Evolutionary conservation across 2,329 filamentous ascomycete genomes (phyloP).

Genomic region (Xylaria polymorpha): DNA sequence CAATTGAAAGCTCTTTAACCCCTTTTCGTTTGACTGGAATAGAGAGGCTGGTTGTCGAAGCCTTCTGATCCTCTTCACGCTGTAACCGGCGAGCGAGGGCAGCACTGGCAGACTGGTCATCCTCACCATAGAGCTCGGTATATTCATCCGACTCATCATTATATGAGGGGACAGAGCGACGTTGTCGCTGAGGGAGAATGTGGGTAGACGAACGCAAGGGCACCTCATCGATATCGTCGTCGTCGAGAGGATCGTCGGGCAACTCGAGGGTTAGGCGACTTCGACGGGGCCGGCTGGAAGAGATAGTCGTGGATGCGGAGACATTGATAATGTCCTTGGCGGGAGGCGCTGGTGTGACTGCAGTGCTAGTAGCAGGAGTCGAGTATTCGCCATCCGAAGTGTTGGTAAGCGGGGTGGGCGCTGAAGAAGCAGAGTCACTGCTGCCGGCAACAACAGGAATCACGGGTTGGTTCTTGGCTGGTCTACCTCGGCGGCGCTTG

Average conservation of each 20-base stretch:
- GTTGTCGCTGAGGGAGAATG: slow-evolving; percentile 37
- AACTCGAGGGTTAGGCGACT: slow-evolving; percentile 52
- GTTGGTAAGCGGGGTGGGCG: slow-evolving; percentile 49
- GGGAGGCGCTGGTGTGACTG: slow-evolving; percentile 53
- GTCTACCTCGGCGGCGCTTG: slow-evolving; percentile 48
- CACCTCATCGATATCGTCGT: slow-evolving; percentile 12
- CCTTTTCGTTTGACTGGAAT: slow-evolving; percentile 19
- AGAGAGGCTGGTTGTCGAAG: background rate
- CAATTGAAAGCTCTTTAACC: background rate
- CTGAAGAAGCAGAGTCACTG: slow-evolving; percentile 52
- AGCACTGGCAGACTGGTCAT: slow-evolving; percentile 40
- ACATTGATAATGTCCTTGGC: slow-evolving; percentile 8
- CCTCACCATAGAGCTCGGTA: slow-evolving; percentile 43
- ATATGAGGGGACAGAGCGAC: slow-evolving; percentile 42
- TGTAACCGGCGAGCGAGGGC: slow-evolving; percentile 32
- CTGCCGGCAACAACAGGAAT: slow-evolving; percentile 35
- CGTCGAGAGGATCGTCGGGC: slow-evolving; percentile 42
- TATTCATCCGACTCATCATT: slow-evolving; percentile 51
- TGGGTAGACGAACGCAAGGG: slow-evolving; percentile 29
- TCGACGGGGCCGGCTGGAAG: slow-evolving; percentile 38
- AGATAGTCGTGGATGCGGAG: background rate
- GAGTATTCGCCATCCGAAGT: slow-evolving; percentile 54
- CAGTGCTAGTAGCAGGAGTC: slow-evolving; percentile 58
- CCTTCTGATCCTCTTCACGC: slow-evolving; percentile 34
- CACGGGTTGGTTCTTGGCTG: slow-evolving; percentile 44